phyloP scores from a whole-genome alignment of 257 asterid genomes.

The Gentiana dahurica region DNA sequence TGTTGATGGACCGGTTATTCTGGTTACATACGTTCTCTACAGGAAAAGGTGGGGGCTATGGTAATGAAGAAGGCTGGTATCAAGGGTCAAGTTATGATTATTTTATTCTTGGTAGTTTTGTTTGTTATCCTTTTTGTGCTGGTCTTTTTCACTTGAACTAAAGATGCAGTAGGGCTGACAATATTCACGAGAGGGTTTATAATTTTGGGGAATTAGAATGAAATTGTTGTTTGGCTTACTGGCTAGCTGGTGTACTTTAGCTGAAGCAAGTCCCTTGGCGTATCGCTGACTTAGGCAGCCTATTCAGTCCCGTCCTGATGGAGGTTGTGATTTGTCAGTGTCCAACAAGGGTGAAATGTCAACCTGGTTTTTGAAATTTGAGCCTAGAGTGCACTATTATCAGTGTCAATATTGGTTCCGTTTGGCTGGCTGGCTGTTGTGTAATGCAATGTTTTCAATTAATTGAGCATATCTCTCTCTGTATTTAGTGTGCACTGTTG shows the following conservation, averaged over 20 bases:
- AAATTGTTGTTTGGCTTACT: background rate
- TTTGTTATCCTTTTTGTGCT: conserved; percentile 76
- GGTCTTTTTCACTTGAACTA: conserved; percentile 58
- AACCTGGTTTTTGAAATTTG: too few species aligned
- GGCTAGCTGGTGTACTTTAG: background rate
- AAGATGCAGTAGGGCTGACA: background rate
- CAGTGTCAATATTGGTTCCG: too few species aligned
- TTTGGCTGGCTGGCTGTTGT: too few species aligned
- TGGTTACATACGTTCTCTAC: conserved; percentile 13
- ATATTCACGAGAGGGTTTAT: background rate
- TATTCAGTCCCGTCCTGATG: too few species aligned
- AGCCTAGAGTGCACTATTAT: too few species aligned
- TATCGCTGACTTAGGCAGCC: too few species aligned
- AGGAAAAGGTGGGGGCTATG: conserved; percentile 91
- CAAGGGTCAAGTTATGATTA: conserved; percentile 95
- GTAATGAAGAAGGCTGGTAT: conserved; percentile 94
- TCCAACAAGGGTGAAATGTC: too few species aligned
- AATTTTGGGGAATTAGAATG: background rate
- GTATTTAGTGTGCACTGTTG: too few species aligned
- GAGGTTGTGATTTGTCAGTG: too few species aligned
- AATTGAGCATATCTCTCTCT: too few species aligned
- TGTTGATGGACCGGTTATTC: background rate
- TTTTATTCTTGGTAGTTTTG: conserved; percentile 57
- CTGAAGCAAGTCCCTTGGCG: background rate
- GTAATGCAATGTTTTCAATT: too few species aligned